phyloP scores from a whole-genome alignment of 768 basidiomycete species.

The Inosperma sp. region DNA sequence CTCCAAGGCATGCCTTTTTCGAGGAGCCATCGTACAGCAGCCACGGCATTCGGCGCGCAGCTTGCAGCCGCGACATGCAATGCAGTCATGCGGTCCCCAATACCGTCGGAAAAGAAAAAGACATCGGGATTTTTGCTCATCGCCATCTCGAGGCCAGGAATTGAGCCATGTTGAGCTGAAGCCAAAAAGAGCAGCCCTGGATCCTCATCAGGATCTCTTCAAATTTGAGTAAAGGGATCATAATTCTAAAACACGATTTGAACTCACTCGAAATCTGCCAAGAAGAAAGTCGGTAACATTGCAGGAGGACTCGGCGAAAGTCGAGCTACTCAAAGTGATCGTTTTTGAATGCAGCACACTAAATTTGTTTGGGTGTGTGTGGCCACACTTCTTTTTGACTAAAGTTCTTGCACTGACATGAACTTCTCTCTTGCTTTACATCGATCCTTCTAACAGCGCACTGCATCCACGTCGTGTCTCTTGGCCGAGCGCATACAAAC shows the following conservation, averaged over 20 bases:
- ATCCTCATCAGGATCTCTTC: constrained; percentile 4
- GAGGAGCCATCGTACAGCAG: constrained; percentile 2
- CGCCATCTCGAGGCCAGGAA: background rate
- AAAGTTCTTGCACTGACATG: too few relatives aligned
- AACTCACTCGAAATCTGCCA: background rate
- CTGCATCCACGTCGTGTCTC: too few relatives aligned
- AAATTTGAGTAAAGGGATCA: background rate
- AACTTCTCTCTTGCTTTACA: too few relatives aligned
- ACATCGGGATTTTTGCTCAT: background rate
- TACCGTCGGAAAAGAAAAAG: background rate
- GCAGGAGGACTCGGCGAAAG: too few relatives aligned
- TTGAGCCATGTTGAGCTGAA: background rate
- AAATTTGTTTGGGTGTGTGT: too few relatives aligned
- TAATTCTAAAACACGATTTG: background rate
- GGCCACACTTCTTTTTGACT: too few relatives aligned
- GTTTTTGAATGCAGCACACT: too few relatives aligned
- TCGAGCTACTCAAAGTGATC: too few relatives aligned
- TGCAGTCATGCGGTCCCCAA: background rate
- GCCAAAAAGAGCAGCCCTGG: background rate
- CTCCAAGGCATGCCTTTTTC: background rate
- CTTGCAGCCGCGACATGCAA: constrained; percentile 4
- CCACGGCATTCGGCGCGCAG: background rate
- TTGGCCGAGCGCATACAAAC: too few relatives aligned
- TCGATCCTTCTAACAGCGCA: too few relatives aligned
- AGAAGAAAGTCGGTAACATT: background rate